Evolutionary conservation across 1,284 basidiomycete species (phyloP), one percentile per base, ranked within the genome.

Genomic region (Termitomyces sp.): DNA sequence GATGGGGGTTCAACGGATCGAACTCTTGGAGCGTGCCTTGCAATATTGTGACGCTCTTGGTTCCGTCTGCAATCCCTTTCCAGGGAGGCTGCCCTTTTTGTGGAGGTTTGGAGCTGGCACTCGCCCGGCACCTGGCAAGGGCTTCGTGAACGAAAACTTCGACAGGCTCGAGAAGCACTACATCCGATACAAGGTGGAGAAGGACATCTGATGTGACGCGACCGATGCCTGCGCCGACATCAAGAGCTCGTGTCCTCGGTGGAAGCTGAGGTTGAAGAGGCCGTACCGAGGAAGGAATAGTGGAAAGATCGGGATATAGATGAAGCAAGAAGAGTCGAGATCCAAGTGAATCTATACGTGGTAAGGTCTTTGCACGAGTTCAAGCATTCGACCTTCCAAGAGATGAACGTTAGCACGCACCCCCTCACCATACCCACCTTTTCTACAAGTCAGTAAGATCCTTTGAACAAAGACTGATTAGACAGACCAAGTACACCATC

Each of bases 221-320:
- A 7, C 95, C 94, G 48, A 98, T 88, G 2, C 94, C 94, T 15
- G 93, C 88, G 15, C 88, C 94, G 51, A 94, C 91, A 64, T 98
- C 95, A 13, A 98, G 79, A 0, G 89, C 92, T 34, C 91, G 82
- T 34, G 76, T 80, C 50, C 88, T 64, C 34, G 60, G 55, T 49
- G 65, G 64, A 56, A 63, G 58, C 12, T 64, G 62, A 43, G 69
- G 61, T 39, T 72, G 65, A n/a, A 78, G 70, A 15, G 75, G 75
- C 33, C 71, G 69, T 45, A 88, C 70, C 2, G 89, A 82, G 40
- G 88, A 92, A 7, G 86, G 76, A 52, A 95, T 84, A 12, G 77
- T 84, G 52, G 81, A 87, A 15, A 97, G 80, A 47, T 87, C 80
- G 7, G 94, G 93, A 50, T 89, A 73, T 51, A 96, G 76, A 59